phyloP scores from a whole-genome alignment of 139 green algal genomes.

The Zygnema cylindricum region DNA sequence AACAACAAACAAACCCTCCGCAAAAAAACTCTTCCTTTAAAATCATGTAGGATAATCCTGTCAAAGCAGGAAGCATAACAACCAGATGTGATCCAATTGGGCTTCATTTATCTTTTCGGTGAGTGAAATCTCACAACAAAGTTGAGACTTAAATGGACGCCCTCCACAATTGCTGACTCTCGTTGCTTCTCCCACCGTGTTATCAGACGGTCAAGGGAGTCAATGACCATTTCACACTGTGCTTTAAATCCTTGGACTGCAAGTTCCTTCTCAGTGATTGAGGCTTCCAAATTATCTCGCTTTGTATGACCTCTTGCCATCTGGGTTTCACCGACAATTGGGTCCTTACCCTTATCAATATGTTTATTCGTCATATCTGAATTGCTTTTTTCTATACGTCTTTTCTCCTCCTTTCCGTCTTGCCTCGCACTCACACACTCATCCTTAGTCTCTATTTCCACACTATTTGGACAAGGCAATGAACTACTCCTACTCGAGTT shows the following conservation, averaged over 20 bases:
- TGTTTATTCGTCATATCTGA: neutral
- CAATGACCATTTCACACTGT: conserved; percentile 82
- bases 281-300: conserved; percentile 2
- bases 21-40: no score
- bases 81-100: no score
- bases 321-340: neutral
- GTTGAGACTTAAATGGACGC: conserved; percentile 77
- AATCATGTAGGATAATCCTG: no score
- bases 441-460: no score
- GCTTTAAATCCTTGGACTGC: conserved; percentile 61
- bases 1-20: no score
- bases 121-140: conserved; percentile 63
- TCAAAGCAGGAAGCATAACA: no score
- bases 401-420: conserved; percentile 23
- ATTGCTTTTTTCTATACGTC: neutral
- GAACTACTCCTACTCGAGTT: neutral
- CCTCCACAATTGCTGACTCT: conserved; percentile 79
- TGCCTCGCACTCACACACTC: neutral
- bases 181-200: conserved; percentile 63
- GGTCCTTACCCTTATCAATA: neutral
- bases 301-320: neutral
- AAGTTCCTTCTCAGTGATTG: conserved; percentile 25
- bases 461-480: no score
- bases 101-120: no score
- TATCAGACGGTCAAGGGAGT: conserved; percentile 79